A percentile compares a stretch with the other conserved stretches of the same genome.
Evolutionary conservation across 768 basidiomycete genomes (phyloP).

Genomic region (Ramaria rubella): DNA sequence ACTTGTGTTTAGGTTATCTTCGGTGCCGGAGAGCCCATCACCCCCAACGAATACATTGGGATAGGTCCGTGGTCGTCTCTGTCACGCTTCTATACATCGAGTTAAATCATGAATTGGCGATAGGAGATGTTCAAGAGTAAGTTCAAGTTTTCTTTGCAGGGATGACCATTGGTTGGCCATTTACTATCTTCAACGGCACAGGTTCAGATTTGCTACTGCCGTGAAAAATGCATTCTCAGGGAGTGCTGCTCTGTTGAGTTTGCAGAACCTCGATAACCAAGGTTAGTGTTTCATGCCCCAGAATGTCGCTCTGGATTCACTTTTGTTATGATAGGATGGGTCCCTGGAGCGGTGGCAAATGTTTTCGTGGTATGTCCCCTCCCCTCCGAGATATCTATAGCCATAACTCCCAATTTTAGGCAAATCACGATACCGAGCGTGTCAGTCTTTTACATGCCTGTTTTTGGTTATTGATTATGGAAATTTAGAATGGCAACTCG

Average conservation of each 20-base stretch:
- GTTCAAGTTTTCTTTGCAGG: conserved; percentile 7
- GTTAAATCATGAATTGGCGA: background rate
- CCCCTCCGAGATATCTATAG: background rate
- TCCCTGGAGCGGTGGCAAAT: conserved; percentile 46
- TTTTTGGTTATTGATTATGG: background rate
- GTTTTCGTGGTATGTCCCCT: conserved; percentile 40
- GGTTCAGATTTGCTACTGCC: conserved; percentile 54
- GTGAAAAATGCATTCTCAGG: conserved; percentile 46
- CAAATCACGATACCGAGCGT: conserved; percentile 67
- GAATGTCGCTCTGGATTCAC: background rate
- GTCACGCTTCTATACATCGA: background rate
- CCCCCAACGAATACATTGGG: conserved; percentile 48
- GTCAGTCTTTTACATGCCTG: conserved; percentile 18
- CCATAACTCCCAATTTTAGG: conserved; percentile 9
- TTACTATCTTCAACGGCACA: conserved; percentile 5
- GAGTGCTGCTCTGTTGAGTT: conserved; percentile 38
- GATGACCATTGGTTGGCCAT: background rate
- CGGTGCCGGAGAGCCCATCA: conserved; percentile 44
- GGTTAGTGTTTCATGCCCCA: conserved; percentile 27
- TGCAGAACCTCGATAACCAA: conserved; percentile 45
- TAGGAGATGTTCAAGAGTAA: conserved; percentile 57
- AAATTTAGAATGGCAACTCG: conserved; percentile 41
- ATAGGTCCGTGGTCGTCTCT: conserved; percentile 27
- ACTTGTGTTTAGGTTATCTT: conserved; percentile 21
- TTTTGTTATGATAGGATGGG: conserved; percentile 42